Evolutionary conservation across 345 rosid species (phyloP), one percentile per base, ranked within the genome.

Genomic region (Cardamine resedifolia): DNA sequence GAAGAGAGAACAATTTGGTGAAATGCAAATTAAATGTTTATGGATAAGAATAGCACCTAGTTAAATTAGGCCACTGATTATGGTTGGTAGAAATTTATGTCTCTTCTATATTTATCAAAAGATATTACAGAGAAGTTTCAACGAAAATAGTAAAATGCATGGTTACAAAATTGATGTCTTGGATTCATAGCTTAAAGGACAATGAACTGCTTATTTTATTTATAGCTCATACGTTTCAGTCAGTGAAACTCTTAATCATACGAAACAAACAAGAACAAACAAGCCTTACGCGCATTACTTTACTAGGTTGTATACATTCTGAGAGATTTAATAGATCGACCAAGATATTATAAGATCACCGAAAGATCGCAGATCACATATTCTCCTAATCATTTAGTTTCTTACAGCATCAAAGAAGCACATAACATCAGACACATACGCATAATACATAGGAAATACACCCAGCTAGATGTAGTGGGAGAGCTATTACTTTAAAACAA

Each of bases 401-500:
- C 47, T 60, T 75, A 75, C 64, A 60, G 41, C 31, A 68, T 12
- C 26, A 31, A 16, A 18, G 45, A 53, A 76, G 43, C 39, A 62
- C 59, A 75, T 23, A 64, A 53, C 52, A 69, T 53, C 38, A 27
- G 36, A 56, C 61, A 47, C 53, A 63, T 33, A 64, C 7, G 12
- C 39, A 76, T 18, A 28, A 70, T 9, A 56, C 75, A 76, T 63
- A 49, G 19, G 60, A 47, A 52, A 51, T 21, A 14, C 52, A 55
- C 57, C 33, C 59, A 64, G 48, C 30, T 69, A 24, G 20, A 63
- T 18, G 66, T 38, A 55, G 19, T 10, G 36, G 19, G 58, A 47
- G 11, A 78, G 31, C 44, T 70, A 19, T 31, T 57, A 31, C 20
- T 23, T 82, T 75, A 89, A 62, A 76, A 66, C 38, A 75, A 75